Conservation (phyloP, 345 rosid genomes). For the Eucalyptus globulus region DNA sequence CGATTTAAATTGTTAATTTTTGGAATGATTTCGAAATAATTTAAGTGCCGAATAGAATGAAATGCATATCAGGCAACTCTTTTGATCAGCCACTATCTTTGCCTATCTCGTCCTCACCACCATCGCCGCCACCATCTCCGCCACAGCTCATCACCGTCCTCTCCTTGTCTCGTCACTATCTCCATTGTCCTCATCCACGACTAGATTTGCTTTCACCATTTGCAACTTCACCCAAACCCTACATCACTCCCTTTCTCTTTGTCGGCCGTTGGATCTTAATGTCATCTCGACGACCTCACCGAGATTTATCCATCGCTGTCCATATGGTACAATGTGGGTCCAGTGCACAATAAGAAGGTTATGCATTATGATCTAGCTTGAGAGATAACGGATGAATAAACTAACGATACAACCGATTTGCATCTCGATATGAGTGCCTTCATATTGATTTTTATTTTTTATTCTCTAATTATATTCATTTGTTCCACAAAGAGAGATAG, state of each 20-base stretch:
- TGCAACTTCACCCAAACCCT: neutral
- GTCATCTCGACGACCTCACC: neutral
- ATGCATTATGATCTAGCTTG: neutral
- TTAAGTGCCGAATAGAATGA: neutral
- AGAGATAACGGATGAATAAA: too few relatives aligned
- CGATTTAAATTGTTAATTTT: neutral
- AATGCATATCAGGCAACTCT: neutral
- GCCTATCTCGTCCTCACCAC: neutral
- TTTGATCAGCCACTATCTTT: neutral
- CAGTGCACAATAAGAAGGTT: neutral
- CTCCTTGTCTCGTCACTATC: neutral
- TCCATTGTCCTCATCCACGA: neutral
- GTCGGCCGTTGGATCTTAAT: neutral
- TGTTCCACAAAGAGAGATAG: too few relatives aligned
- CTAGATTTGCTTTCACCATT: neutral
- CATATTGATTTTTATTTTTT: too few relatives aligned
- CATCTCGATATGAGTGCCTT: too few relatives aligned
- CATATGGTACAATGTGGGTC: neutral
- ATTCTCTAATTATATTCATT: too few relatives aligned
- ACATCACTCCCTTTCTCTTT: neutral
- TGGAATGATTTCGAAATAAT: neutral
- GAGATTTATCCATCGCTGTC: neutral
- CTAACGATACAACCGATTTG: too few relatives aligned
- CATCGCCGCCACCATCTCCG: neutral
- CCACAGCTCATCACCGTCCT: neutral